Base-by-base conservation (phyloP, 208 protist genomes). In the Spongospora subterranea region DNA sequence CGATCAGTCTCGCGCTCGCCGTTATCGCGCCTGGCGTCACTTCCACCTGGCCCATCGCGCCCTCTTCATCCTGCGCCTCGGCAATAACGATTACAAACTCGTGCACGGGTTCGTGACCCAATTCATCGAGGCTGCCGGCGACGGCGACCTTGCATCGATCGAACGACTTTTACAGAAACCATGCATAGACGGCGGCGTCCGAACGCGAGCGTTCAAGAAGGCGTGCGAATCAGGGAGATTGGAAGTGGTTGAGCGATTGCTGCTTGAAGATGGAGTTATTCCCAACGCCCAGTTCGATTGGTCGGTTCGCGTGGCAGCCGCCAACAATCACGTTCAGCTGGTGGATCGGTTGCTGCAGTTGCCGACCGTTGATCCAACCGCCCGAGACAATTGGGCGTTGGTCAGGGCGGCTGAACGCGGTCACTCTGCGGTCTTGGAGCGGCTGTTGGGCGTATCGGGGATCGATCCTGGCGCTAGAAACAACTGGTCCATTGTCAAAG, bases 401-500 rank as follows among this genome's bases (percentile, higher is more conserved):
- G 71, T 82, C 13, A 6, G 71, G 6, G 71, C 71, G 13, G 71
- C 71, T n/a, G 71, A 82, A 82, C 71, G 71, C 71, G 71, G 71
- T n/a, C 71, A 82, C n/a, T 6, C 71, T 43, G n/a, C 11, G 35
- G n/a, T 82, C 71, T 6, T 82, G 17, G 35, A 82, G n/a, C 71
- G 71, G 17, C 71, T 82, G 6, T n/a, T 82, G n/a, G 13, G n/a
- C 40, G 71, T 82, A 20, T n/a, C 71, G 40, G 71, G 71, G 13
- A 82, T 82, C 71, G 71, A 82, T 43, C 71, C 71, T 40, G 71
- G 71, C 6, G 71, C 71, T 43, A 82, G 71, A 43, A 82, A 82
- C 71, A 82, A 82, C 71, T 82, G 71, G 71, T 82, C 71, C 71
- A 82, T 82, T 43, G 35, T 82, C 71, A 82, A 82, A 43, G 71